A percentile compares a stretch with the other conserved stretches of the same genome.
Evolutionary conservation across 1,284 basidiomycete species (phyloP).

Genomic region (Agroathelia rolfsii): DNA sequence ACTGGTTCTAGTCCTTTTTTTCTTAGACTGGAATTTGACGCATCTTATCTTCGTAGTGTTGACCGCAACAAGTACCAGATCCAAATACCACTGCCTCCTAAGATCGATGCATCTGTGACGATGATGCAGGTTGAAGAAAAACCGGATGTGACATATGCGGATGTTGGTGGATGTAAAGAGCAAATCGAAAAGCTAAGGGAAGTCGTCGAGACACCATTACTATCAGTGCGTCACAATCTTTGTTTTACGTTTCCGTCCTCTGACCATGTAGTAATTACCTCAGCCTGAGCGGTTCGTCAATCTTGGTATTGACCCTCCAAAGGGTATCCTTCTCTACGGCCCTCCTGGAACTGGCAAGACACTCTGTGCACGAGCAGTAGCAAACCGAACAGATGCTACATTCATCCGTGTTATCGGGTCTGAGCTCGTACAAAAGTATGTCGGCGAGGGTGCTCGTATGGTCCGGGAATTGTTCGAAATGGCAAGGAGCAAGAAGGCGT

Average conservation of each 20-base stretch:
- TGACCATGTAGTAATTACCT: constrained; percentile 16
- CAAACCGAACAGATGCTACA: constrained; percentile 97
- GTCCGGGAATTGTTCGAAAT: constrained; percentile 98
- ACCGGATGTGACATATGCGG: constrained; percentile 96
- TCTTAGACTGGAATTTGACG: constrained; percentile 7
- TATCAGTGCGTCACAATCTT: constrained; percentile 56
- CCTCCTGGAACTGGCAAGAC: constrained; percentile 99
- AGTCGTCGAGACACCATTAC: constrained; percentile 95
- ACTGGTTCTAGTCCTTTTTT: constrained; percentile 11
- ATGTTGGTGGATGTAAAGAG: constrained; percentile 98
- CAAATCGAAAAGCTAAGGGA: constrained; percentile 99
- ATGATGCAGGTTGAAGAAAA: constrained; percentile 99
- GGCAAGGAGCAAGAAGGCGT: constrained; percentile 98
- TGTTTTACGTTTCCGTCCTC: constrained; percentile 4
- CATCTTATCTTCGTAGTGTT: constrained; percentile 37
- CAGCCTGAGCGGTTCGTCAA: constrained; percentile 97
- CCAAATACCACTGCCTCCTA: constrained; percentile 98
- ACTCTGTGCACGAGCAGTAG: constrained; percentile 94
- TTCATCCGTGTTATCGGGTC: constrained; percentile 99
- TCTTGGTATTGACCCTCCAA: constrained; percentile 98
- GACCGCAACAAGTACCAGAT: constrained; percentile 98
- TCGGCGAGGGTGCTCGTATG: constrained; percentile 98
- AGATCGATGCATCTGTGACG: constrained; percentile 98
- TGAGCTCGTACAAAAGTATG: constrained; percentile 98
- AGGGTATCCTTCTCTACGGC: constrained; percentile 93